Base-by-base conservation (phyloP, 176 grass and related monocot genomes). In the Ensete glaucum region DNA sequence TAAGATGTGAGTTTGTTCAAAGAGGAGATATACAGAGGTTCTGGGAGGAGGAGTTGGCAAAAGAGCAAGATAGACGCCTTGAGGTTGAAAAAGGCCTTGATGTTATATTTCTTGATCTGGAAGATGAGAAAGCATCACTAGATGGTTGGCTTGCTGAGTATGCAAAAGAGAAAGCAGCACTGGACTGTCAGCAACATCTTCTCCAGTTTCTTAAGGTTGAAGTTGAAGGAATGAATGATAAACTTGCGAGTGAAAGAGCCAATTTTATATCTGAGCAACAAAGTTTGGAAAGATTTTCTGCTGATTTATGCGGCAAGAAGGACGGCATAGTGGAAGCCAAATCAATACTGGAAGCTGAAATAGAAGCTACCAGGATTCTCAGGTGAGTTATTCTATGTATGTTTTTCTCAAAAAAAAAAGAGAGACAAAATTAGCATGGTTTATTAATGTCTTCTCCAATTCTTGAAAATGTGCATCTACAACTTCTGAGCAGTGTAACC, bases 281-380 rank as follows among this genome's bases (percentile, higher is more conserved):
- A 22, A 84, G 49, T 78, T 71, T 99, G 24, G 75, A 91, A 63
- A 87, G 79, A 22, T 75, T 85, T 54, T 84, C 70, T 22, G 68
- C 52, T 79, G 86, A 91, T 54, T 34, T 94, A 57, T 71, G 26
- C 64, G 74, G 64, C 62, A 99, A 89, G 59, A 75, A 87, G 77
- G 80, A 99, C 83, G 81, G 80, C 60, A 52, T 91, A 16, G 78
- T 77, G 82, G 88, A 94, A 82, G 75, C 86, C 53, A 99, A 94
- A 81, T 99, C 84, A 29, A 79, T 51, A 79, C 78, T 91, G 82
- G 95, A 91, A 83, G 82, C 90, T 60, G 90, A 94, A 75, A 94
- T 89, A 80, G 90, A 94, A 78, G 90, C 95, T 79, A 75, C 94
- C 72, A 76, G 77, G 62, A 87, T 99, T 88, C 82, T 99, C 76